phyloP scores from a whole-genome alignment of 352 stramenopile species.

The Globisporangium alternatum region DNA sequence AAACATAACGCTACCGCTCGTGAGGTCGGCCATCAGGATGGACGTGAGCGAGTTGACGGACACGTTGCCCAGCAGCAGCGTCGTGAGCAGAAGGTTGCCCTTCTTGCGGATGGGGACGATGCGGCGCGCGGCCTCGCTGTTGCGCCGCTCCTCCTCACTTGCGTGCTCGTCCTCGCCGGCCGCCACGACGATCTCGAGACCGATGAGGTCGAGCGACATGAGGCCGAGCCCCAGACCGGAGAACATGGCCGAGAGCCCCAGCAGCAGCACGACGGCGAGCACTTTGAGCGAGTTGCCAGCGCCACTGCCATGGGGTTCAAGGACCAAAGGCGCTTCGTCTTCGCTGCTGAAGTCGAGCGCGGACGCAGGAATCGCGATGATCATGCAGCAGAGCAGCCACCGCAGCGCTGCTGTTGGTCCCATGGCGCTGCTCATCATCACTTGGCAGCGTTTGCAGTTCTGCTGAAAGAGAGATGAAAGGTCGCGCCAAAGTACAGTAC shows the following conservation, averaged over 20 bases:
- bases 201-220: constrained; percentile 97
- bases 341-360: background rate
- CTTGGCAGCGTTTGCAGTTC: background rate
- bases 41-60: constrained; percentile 95
- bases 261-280: constrained; percentile 46
- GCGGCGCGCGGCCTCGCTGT: constrained; percentile 56
- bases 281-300: constrained; percentile 38
- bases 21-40: constrained; percentile 91
- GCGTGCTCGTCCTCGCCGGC: constrained; percentile 84
- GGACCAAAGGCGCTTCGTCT: constrained; percentile 11
- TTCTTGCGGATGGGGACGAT: constrained; percentile 91
- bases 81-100: constrained; percentile 96
- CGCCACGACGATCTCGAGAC: constrained; percentile 95
- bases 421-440: background rate
- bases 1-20: constrained; percentile 29
- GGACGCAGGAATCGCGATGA: background rate
- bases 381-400: constrained; percentile 11
- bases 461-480: background rate
- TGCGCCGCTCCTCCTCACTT: constrained; percentile 58
- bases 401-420: background rate
- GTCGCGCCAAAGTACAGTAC: background rate
- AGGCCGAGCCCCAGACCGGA: constrained; percentile 94
- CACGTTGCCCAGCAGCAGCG: constrained; percentile 95
- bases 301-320: constrained; percentile 8
- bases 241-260: constrained; percentile 90